These are phyloP conservation scores for Hawksworthiomyces lignivorus DNA, from an alignment of 2,329 filamentous ascomycete species.

Conservation along the genomic window DNA sequence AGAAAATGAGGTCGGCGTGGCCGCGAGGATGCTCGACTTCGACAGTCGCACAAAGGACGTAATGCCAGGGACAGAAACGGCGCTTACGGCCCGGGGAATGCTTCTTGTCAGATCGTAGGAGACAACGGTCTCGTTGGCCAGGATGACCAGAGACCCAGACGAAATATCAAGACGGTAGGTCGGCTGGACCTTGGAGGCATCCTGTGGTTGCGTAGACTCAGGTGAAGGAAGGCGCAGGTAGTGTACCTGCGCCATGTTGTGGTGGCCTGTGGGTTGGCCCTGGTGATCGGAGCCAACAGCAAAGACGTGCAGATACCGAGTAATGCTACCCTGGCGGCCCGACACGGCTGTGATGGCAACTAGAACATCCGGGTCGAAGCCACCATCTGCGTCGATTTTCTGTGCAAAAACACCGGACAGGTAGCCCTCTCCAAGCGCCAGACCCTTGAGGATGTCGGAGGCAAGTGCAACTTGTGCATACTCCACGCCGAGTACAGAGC, in stretches of 20 bases:
- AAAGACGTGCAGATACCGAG: constrained; percentile 28
- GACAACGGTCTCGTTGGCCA: constrained; percentile 44
- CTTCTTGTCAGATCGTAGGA: constrained; percentile 58
- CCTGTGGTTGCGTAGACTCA: neutral
- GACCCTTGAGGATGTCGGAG: constrained; percentile 42
- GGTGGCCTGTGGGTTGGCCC: constrained; percentile 11
- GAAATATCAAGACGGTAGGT: constrained; percentile 53
- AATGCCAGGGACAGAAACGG: constrained; percentile 41
- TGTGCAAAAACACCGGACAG: constrained; percentile 44
- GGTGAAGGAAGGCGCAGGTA: constrained; percentile 11
- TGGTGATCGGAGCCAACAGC: constrained; percentile 17
- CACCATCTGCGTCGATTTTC: constrained; percentile 33
- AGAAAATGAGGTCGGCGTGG: constrained; percentile 47
- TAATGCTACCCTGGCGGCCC: constrained; percentile 17
- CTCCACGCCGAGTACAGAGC: constrained; percentile 36
- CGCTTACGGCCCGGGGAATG: constrained; percentile 52
- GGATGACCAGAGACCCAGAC: constrained; percentile 55
- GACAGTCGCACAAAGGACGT: constrained; percentile 61
- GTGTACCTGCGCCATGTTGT: constrained; percentile 18
- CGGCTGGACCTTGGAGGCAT: constrained; percentile 4
- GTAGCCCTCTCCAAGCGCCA: constrained; percentile 49
- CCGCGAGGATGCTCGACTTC: constrained; percentile 55
- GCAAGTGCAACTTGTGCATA: constrained; percentile 38
- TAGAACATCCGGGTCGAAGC: constrained; percentile 45
- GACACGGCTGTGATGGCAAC: constrained; percentile 39